Conservation (phyloP, 345 rosid genomes). For the Eucalyptus guilfoylei region DNA sequence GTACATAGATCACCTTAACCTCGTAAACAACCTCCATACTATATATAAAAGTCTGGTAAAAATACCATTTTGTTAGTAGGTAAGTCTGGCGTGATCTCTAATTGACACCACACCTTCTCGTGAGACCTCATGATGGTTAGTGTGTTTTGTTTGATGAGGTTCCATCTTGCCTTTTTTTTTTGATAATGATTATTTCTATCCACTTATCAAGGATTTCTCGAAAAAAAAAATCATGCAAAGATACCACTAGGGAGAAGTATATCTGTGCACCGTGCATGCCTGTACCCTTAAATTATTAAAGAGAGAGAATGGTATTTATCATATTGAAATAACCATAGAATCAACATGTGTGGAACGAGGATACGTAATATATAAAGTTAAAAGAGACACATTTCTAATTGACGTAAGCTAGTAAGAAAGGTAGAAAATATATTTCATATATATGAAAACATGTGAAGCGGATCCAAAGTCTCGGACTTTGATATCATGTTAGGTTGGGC, state of each 20-base stretch:
- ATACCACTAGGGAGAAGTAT: neutral
- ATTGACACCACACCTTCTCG: neutral
- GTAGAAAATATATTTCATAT: neutral
- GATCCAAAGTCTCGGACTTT: neutral
- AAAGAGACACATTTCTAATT: neutral
- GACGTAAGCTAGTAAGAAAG: neutral
- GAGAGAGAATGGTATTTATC: neutral
- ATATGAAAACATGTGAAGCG: neutral
- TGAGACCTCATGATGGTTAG: neutral
- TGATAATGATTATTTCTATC: too few relatives aligned
- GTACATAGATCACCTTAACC: neutral
- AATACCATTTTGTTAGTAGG: neutral
- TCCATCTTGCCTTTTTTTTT: neutral
- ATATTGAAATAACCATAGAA: neutral
- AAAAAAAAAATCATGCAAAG: neutral
- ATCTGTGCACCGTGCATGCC: neutral
- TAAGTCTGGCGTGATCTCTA: neutral
- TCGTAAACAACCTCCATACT: neutral
- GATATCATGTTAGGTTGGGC: neutral
- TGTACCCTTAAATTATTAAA: neutral
- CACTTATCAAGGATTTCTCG: neutral
- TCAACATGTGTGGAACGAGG: rapidly evolving
- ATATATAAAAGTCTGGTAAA: neutral
- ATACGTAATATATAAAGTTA: rapidly evolving
- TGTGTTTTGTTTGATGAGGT: neutral